These are phyloP conservation scores for Tetrahymena thermophila DNA, from an alignment of 73 alveolate species.

Conservation along the genomic window DNA sequence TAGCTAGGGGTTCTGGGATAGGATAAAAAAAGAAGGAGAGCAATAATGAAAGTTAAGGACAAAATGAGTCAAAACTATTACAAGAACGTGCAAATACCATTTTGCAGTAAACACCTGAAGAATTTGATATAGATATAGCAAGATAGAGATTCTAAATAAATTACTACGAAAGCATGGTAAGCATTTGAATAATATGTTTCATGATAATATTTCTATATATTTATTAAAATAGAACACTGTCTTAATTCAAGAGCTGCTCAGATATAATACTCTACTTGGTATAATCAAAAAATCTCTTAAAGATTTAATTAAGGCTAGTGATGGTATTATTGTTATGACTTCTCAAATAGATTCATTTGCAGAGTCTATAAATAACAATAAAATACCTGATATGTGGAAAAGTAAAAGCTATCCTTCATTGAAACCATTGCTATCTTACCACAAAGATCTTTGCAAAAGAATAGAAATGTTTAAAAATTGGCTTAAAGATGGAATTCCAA, in stretches of 20 bases:
- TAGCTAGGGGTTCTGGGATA: slow-evolving; percentile 63
- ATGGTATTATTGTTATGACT: slow-evolving; percentile 88
- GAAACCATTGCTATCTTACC: slow-evolving; percentile 78
- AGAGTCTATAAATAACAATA: slow-evolving; percentile 67
- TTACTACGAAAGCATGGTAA: slow-evolving; percentile 75
- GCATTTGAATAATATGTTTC: neutral
- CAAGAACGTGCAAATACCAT: slow-evolving; percentile 69
- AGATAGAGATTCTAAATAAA: slow-evolving; percentile 73
- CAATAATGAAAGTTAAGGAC: slow-evolving; percentile 13
- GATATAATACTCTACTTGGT: slow-evolving; percentile 79
- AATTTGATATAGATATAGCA: slow-evolving; percentile 72
- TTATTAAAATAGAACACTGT: slow-evolving; percentile 58
- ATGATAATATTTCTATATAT: neutral
- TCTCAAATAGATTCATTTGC: slow-evolving; percentile 79
- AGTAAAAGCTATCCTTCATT: slow-evolving; percentile 75
- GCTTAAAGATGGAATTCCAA: slow-evolving; percentile 84
- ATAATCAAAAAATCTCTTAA: slow-evolving; percentile 61
- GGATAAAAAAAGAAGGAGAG: slow-evolving; percentile 56
- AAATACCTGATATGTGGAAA: slow-evolving; percentile 85
- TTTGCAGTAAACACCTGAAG: slow-evolving; percentile 64
- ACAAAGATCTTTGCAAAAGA: slow-evolving; percentile 77
- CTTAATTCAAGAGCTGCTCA: slow-evolving; percentile 77
- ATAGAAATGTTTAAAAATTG: slow-evolving; percentile 82
- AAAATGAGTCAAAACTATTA: slow-evolving; percentile 25
- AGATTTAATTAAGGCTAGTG: slow-evolving; percentile 73